Evolutionary conservation across 345 rosid species (phyloP).

Genomic region (Brassica juncea): DNA sequence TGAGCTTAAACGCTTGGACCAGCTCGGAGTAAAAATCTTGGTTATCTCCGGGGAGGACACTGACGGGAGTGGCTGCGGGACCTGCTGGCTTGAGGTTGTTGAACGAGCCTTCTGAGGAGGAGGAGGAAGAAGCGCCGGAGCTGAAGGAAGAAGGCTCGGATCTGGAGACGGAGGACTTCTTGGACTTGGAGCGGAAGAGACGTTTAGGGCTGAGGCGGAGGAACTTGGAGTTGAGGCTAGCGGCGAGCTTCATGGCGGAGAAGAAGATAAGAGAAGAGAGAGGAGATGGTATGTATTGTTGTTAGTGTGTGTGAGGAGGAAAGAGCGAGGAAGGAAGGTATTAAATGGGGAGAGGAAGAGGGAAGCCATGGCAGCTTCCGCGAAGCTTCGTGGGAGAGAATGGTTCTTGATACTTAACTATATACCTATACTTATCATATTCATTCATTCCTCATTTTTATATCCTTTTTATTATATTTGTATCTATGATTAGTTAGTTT

Average conservation of each 20-base stretch:
- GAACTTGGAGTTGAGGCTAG: conserved; percentile 39
- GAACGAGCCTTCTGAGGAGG: conserved; percentile 45
- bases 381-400: conserved; percentile 46
- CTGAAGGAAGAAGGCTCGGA: conserved; percentile 64
- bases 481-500: background rate
- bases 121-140: conserved; percentile 46
- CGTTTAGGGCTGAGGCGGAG: conserved; percentile 63
- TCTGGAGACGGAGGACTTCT: conserved; percentile 46
- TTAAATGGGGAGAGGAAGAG: conserved; percentile 54
- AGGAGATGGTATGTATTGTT: background rate
- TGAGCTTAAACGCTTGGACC: conserved; percentile 50
- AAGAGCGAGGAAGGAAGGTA: conserved; percentile 36
- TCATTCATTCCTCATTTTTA: background rate
- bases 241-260: conserved; percentile 48
- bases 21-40: conserved; percentile 45
- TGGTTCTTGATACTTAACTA: conserved; percentile 26
- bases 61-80: conserved; percentile 56
- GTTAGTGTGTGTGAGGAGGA: conserved; percentile 26
- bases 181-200: conserved; percentile 53
- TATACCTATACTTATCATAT: background rate
- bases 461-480: background rate
- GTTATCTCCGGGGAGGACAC: conserved; percentile 53
- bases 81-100: conserved; percentile 12
- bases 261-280: background rate
- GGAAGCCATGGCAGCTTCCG: conserved; percentile 69